A percentile compares a stretch with the other conserved stretches of the same genome.
phyloP scores from a whole-genome alignment of 2,329 filamentous ascomycete species.

The Capronia americana region DNA sequence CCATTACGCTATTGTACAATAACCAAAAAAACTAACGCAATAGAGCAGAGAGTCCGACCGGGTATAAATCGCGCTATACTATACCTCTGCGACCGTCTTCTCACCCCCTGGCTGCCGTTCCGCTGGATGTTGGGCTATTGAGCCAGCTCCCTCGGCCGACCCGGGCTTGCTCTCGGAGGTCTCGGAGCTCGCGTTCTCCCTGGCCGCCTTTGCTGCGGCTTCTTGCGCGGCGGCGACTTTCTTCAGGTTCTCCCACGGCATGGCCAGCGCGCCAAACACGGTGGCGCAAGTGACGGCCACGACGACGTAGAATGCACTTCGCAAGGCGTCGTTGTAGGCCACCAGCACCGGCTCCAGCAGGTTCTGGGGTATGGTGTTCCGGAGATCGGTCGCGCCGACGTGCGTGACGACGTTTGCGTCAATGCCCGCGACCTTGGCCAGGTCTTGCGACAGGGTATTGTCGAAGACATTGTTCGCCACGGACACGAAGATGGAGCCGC shows the following conservation, averaged over 20 bases:
- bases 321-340: slow-evolving; percentile 69
- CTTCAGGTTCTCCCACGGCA: slow-evolving; percentile 74
- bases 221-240: slow-evolving; percentile 40
- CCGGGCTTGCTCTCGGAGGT: slow-evolving; percentile 4
- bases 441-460: slow-evolving; percentile 30
- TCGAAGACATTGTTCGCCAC: slow-evolving; percentile 41
- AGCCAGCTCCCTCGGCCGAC: slow-evolving; percentile 2
- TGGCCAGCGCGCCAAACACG: slow-evolving; percentile 60
- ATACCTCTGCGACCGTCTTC: background rate
- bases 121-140: background rate
- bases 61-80: background rate
- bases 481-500: slow-evolving; percentile 37
- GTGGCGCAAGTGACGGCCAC: slow-evolving; percentile 61
- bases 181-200: slow-evolving; percentile 2
- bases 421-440: slow-evolving; percentile 31
- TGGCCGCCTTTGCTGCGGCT: slow-evolving; percentile 24
- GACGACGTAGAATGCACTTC: slow-evolving; percentile 65
- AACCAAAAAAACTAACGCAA: background rate
- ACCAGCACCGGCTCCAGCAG: slow-evolving; percentile 61
- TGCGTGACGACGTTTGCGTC: slow-evolving; percentile 29
- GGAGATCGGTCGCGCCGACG: slow-evolving; percentile 50
- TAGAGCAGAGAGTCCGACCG: background rate
- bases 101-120: background rate
- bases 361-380: slow-evolving; percentile 57
- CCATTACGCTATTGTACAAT: background rate